Conservation (phyloP, 73 alveolate genomes). For the Paramecium biaurelia region DNA sequence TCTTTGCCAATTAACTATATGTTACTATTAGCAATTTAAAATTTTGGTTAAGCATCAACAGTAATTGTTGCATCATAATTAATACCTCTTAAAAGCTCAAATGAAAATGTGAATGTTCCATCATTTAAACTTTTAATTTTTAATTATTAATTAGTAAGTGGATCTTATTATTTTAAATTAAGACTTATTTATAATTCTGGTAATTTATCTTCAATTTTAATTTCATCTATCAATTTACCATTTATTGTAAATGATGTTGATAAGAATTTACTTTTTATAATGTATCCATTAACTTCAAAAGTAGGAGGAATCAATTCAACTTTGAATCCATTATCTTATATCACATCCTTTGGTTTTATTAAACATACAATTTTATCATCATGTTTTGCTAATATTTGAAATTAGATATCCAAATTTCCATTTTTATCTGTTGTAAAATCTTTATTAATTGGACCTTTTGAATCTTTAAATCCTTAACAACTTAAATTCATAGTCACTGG, state of each 20-base stretch:
- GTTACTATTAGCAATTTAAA: not conserved
- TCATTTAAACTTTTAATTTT: not conserved
- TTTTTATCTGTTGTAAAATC: constrained; percentile 31
- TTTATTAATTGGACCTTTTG: not conserved
- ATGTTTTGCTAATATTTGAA: not conserved
- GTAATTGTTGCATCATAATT: not conserved
- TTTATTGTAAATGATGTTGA: not conserved
- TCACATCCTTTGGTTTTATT: not conserved
- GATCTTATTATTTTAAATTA: not conserved
- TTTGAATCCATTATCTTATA: not conserved
- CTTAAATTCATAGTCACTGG: not conserved
- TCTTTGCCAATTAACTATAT: not conserved
- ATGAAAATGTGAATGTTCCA: not conserved
- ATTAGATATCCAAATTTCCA: not conserved
- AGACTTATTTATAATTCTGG: not conserved
- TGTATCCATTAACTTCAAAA: not conserved
- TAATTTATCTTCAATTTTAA: not conserved
- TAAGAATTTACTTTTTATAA: not conserved
- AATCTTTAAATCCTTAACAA: not conserved
- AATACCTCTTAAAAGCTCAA: not conserved
- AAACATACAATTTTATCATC: not conserved
- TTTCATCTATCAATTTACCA: not conserved
- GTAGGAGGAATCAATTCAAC: not conserved
- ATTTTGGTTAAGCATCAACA: constrained; percentile 18
- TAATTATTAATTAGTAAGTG: not conserved